Base-by-base conservation (phyloP, 495 filamentous ascomycete species). In the Wilcoxina mikolae region DNA sequence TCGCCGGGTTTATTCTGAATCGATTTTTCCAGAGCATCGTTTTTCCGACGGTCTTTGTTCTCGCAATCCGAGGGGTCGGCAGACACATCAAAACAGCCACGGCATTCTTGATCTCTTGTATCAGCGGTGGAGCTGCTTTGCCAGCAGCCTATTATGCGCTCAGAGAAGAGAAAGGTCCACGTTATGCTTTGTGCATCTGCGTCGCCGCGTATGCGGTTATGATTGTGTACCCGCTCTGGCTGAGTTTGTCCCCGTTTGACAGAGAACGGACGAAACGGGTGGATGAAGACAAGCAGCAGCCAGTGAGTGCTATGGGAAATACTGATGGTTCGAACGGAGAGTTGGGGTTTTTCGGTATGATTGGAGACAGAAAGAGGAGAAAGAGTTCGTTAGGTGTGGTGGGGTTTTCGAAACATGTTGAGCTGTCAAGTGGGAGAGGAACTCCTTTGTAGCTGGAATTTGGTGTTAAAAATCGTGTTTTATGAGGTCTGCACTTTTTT, bases 21-120 rank as follows among this genome's bases (percentile, higher is more conserved):
- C 78, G 73, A 57, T 74, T 83, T 43, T 81, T 82, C 54, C 75
- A 84, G 68, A 73, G 75, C 51, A 71, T 74, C 29, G 70, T 74
- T 2, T 85, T 81, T 68, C 74, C 78, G 52, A 76, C 77, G 38
- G 76, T 82, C 55, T 84, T 77, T 59, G 76, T 75, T 33, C 73
- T 78, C 28, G 71, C 73, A 2, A 58, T 84, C 3, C 79, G 78
- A 27, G 81, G 81, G 15, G 71, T 79, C 12, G 81, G 75, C 5
- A 67, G 63, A 11, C 72, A 79, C 61, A 81, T 78, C 3, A 84
- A 83, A 58, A 72, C 74, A 5, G 81, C 73, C 5, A 65, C 73
- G 2, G 69, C 73, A 0, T 53, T 76, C 24, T 60, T 83, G 41
- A 74, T 80, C 2, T 69, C 71, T n/a, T 74, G 76, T 9, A 73